These are phyloP conservation scores for Colletotrichum tabaci DNA, from an alignment of 2,329 filamentous ascomycete species.

Conservation along the genomic window DNA sequence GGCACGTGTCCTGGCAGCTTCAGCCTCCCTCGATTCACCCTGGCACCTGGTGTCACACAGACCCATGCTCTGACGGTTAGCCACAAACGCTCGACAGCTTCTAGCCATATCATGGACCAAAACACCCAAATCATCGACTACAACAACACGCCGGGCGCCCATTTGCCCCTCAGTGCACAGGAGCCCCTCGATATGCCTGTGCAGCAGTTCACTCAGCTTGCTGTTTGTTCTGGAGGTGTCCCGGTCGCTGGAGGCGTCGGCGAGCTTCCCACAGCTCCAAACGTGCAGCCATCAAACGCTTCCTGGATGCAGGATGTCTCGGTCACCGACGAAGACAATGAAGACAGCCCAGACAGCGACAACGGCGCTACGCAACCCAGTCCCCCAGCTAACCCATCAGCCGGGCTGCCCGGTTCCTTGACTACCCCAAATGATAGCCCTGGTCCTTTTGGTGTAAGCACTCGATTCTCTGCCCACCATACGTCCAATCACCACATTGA, in stretches of 20 bases:
- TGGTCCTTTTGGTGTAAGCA: neutral
- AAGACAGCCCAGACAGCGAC: neutral
- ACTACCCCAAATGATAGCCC: too few relatives aligned
- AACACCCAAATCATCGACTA: neutral
- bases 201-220: neutral
- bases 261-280: neutral
- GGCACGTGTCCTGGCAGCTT: neutral
- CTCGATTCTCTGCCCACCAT: slow-evolving; percentile 5
- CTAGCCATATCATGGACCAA: slow-evolving; percentile 5
- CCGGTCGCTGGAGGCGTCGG: neutral
- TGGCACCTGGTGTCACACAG: neutral
- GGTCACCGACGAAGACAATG: neutral
- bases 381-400: too few relatives aligned
- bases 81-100: neutral
- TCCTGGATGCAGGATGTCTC: neutral
- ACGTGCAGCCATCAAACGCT: neutral
- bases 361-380: too few relatives aligned
- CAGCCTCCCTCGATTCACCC: rapidly evolving
- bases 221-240: neutral
- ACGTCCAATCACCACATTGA: slow-evolving; percentile 1
- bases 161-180: neutral
- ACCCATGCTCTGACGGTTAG: neutral
- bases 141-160: neutral
- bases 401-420: neutral
- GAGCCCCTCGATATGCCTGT: neutral